Percentiles rank a stretch among this genome's conserved stretches.
These are phyloP conservation scores for Arabis alpina DNA, from an alignment of 345 rosid species.

Conservation along the genomic window DNA sequence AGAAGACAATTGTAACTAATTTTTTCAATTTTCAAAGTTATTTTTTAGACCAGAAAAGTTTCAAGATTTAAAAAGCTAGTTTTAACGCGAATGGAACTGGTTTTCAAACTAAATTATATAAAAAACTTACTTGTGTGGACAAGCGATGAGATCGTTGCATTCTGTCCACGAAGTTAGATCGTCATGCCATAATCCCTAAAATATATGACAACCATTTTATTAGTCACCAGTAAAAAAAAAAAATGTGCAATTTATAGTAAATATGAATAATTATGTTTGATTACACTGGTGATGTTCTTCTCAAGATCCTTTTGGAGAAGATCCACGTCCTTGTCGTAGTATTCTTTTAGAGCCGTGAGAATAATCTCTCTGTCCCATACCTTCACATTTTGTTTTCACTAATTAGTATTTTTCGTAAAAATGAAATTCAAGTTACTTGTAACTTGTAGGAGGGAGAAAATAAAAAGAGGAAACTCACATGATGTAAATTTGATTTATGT, in stretches of 20 bases:
- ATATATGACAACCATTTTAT: background rate
- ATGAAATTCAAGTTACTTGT: background rate
- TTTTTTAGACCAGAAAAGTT: background rate
- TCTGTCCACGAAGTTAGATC: conserved; percentile 77
- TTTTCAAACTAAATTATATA: background rate
- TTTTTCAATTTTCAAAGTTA: background rate
- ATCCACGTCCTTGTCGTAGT: conserved; percentile 71
- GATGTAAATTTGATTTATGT: conserved; percentile 93
- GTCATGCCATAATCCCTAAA: conserved; percentile 81
- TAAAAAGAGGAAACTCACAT: conserved; percentile 50
- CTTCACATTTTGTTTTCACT: conserved; percentile 40
- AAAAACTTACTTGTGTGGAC: conserved; percentile 65
- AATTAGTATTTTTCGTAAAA: background rate
- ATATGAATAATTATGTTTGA: background rate
- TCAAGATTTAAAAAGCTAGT: background rate
- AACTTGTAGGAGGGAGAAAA: background rate
- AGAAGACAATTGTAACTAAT: too few relatives aligned
- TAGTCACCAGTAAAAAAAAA: background rate
- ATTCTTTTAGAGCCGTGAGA: conserved; percentile 71
- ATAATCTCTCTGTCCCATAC: conserved; percentile 97
- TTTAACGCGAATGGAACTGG: background rate
- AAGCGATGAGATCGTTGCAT: conserved; percentile 66
- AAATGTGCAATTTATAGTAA: background rate
- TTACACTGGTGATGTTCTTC: conserved; percentile 78
- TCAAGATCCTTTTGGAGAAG: conserved; percentile 71